Evolutionary conservation across 805 yeast genomes (phyloP), one percentile per base, ranked within the genome.

Genomic region (Wickerhamiella hasegawae): DNA sequence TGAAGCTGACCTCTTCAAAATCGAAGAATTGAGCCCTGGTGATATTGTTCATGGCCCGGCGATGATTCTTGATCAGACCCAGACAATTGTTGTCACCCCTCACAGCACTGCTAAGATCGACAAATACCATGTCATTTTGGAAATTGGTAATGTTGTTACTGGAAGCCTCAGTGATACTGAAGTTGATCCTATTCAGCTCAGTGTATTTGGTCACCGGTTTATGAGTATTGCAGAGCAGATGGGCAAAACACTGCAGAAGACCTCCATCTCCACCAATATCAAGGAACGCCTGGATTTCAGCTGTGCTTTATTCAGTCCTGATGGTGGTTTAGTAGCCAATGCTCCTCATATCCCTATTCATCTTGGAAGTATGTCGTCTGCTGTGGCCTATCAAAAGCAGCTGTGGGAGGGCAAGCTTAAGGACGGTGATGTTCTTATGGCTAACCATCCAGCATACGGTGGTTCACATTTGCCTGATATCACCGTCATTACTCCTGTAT

Each of bases 171-270:
- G 55, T 5, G 52, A 21, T 21, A 21, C 6, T 11, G 24, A 21
- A 11, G 10, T 60, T 2, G 85, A 81, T 45, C 90, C 90, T 1
- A 69, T 81, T 23, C 59, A 73, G 43, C 54, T 81, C 27, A 77
- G 92, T 0, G 76, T 81, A 18, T 81, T 81, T 55, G 76, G 82
- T 23, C 84, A 80, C 53, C 62, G 92, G 40, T 81, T 81, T 53
- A 80, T 81, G 87, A 83, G 82, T 42, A 80, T 82, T 53, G 94
- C 94, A 6, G 92, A 81, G 46, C 87, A 78, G 50, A 81, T 81
- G 93, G 87, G 92, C 26, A 69, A 68, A 25, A 76, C 85, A 4
- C 60, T 81, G 37, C 78, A 79, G 44, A 76, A 77, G 55, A 81
- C 90, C 0, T 66, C 87, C 2, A 83, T 81, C 8, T 73, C 83